Evolutionary conservation across 495 filamentous ascomycete species (phyloP), one percentile per base, ranked within the genome.

Genomic region (Penicillium flavigenum): DNA sequence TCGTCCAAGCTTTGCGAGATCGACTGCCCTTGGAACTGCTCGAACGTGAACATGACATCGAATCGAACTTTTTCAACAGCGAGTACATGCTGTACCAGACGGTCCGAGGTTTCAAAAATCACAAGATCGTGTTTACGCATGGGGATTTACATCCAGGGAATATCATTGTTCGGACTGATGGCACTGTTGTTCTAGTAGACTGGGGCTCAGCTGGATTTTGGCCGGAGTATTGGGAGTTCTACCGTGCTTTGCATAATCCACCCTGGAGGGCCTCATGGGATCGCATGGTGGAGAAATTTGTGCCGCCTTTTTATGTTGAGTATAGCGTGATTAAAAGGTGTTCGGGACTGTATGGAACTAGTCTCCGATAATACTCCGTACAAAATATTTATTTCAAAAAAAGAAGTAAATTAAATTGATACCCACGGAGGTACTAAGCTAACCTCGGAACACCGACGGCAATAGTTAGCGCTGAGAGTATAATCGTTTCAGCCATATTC

Each of bases 111-210:
- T 47, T 64, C 20, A 54, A 56, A 26, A 54, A 53, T 12, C 60
- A 65, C 38, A 43, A 43, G 16, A 69, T 76, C 27, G 58, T 65
- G 24, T 66, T 73, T 47, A 73, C 63, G 8, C 72, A 73, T 60
- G 63, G 34, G 22, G 72, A 74, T 54, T 51, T 75, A n/a, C 63
- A 69, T 60, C 62, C 42, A 46, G 56, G 54, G 14, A 75, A 75
- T 49, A 71, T 74, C 39, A 56, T 74, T 48, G 55, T 75, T 19
- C 56, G 57, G 19, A 6, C 22, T 32, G 56, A 63, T 38, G 47
- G 60, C 5, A 59, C 54, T n/a, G 51, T 63, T 39, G 60, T 55
- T 20, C 47, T 63, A 5, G 41, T 66, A 17, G 57, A 66, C 42
- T 66, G 60, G 60, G 63, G 54, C 4, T 34, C 57, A 26, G 47